Base-by-base conservation (phyloP, 2,329 filamentous ascomycete species). In the Passalora sequoiae region DNA sequence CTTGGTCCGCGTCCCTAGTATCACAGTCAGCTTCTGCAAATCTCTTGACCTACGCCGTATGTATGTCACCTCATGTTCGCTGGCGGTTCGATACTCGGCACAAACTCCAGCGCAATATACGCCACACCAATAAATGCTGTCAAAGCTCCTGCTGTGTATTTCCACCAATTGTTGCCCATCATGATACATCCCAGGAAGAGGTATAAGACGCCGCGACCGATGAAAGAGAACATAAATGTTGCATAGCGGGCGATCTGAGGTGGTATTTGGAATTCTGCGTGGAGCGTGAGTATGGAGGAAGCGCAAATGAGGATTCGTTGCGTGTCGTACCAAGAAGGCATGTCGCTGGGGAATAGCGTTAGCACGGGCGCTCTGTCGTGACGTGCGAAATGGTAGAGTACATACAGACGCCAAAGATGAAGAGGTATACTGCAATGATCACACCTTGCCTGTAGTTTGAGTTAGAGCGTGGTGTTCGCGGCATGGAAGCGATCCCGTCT, bases 171-270 rank as follows among this genome's bases (percentile, higher is more conserved):
- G 53, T 75, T 68, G 57, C 86, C 81, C 44, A 96, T 78, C 45
- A 95, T 77, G 58, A 97, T 84, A 56, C 80, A 85, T 55, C 91
- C 92, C 60, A 95, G 75, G 69, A 98, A 97, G 69, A 97, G 78
- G 77, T 98, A 98, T 75, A 98, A 97, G 66, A 88, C 76, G 69
- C 92, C 92, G 64, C 92, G 89, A 50, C 92, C 92, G 57, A 97
- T 72, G 76, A 98, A 97, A 45, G 87, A 94, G 75, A 97, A 97
- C 69, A 97, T 83, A 75, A 98, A 98, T 8, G 88, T 94, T 42
- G 89, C 91, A 73, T 97, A 95, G 70, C 88, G 84, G 46, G 89
- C 84, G 42, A 95, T 77, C 66, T 95, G 89, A 47, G 89, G 87
- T 38, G 92, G 91, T 58, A 96, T 91, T 69, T 95, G 85, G 73